Evolutionary conservation across 1,284 basidiomycete genomes (phyloP), one percentile per base, ranked within the genome.

Genomic region (Trametes polyzona): DNA sequence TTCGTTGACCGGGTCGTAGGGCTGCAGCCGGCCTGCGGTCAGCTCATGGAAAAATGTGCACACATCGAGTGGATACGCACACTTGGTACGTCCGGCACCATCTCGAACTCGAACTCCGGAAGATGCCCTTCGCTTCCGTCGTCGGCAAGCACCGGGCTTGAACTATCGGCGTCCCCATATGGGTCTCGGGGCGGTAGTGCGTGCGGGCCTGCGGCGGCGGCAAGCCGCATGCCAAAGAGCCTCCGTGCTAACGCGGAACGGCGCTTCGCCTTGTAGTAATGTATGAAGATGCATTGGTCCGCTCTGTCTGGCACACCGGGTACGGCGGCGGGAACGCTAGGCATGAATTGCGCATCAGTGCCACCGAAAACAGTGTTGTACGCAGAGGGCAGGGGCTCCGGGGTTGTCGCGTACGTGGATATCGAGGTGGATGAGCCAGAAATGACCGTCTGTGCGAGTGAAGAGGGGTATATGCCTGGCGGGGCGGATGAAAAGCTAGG

Each of bases 241-340:
- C 57, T n/a, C n/a, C n/a, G n/a, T n/a, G n/a, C n/a, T n/a, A n/a
- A n/a, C n/a, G n/a, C 59, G 3, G 44, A 49, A 9, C 59, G 41
- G 11, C 44, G 48, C 52, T 66, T 68, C 54, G 63, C 41, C 55
- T 65, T 66, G 48, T 60, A 65, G 42, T 65, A 68, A 21, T 62
- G 55, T 33, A 67, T 47, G 47, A 67, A 67, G 1, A 67, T 53
- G 36, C 64, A 65, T 35, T 66, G 66, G 37, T 65, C 59, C 14
- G 50, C 49, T 17, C 39, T 39, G 30, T 48, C 52, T 11, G 37
- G 32, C 7, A 27, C 21, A 0, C 8, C 41, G 7, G 11, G 14
- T 6, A 27, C 35, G 2, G 21, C 23, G 26, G 16, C 16, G n/a
- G 1, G 6, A 21, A 27, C 14, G 26, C 26, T 4, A 7, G 36